Base-by-base conservation (phyloP, 2,329 filamentous ascomycete genomes). In the Chalara sp. region DNA sequence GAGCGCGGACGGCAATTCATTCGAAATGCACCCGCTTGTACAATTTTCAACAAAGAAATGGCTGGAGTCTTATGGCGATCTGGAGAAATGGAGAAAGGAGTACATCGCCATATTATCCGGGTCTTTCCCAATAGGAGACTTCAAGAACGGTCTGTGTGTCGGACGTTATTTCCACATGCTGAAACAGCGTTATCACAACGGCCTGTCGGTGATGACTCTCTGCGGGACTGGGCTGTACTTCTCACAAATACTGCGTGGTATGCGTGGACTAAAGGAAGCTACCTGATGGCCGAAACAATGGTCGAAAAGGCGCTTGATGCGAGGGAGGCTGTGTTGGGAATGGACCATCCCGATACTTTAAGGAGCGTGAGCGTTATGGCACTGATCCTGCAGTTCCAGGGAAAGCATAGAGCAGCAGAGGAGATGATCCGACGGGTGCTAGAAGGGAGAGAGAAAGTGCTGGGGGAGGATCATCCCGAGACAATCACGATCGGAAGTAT, bases 221-320 rank as follows among this genome's bases (percentile, higher is more conserved):
- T 39, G 13, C 10, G 8, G 21, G 41, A n/a, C 10, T 44, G 2
- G 4, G 4, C 10, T 10, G 8, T 8, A 21, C 10, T 28, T 21
- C 10, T 44, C 2, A 8, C 21, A 11, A 28, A 44, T n/a, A 8
- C 10, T 44, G 8, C 41, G 21, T n/a, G 10, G 10, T 28, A 12
- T 28, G 2, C 21, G 21, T n/a, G 21, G 8, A n/a, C 10, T 13
- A 44, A 11, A 21, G 4, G 2, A 12, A 12, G 12, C 10, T 44
- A 44, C 41, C 8, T 11, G 2, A 44, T 8, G 21, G 21, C 21
- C 8, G 8, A 44, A 29, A 21, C 8, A 13, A 39, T 39, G 3
- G 35, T 10, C 35, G 63, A 43, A 67, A 64, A 46, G 67, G 62
- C 65, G 12, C 44, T 35, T 54, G 12, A 32, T 68, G 65, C 51